Percentiles rank a stretch among this genome's conserved stretches.
phyloP scores from a whole-genome alignment of 345 rosid species.

The Syzygium grande region DNA sequence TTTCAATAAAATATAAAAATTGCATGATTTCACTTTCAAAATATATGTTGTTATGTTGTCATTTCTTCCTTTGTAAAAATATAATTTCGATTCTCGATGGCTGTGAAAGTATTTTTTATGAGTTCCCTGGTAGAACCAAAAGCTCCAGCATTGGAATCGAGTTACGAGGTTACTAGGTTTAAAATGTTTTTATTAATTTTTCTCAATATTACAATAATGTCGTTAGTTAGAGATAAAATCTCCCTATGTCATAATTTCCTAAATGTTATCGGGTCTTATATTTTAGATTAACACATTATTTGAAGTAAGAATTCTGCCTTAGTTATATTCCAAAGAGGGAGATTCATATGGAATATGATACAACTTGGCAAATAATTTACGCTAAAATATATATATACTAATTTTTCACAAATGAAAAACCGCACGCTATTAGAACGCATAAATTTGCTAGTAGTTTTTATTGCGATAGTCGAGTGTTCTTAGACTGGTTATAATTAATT shows the following conservation, averaged over 20 bases:
- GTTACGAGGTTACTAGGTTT: neutral
- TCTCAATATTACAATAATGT: too few species aligned
- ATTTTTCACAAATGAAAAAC: neutral
- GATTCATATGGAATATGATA: neutral
- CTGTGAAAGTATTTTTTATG: too few species aligned
- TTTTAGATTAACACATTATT: neutral
- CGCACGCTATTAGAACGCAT: neutral
- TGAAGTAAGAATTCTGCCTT: neutral
- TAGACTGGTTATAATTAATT: too few species aligned
- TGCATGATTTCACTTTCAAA: too few species aligned
- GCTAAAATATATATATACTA: neutral
- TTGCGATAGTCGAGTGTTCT: too few species aligned
- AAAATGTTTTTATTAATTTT: neutral
- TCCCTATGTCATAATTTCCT: neutral
- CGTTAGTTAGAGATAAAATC: too few species aligned
- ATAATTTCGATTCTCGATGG: neutral
- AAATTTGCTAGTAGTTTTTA: neutral
- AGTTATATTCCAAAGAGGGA: neutral
- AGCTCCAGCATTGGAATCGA: neutral
- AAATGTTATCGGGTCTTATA: neutral
- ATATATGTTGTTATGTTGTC: too few species aligned
- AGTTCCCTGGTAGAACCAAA: rapidly evolving
- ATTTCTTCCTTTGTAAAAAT: too few species aligned
- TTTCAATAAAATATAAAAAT: too few species aligned
- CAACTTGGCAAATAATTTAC: neutral